Base-by-base conservation (phyloP, 2,329 filamentous ascomycete species). In the Escovopsis weberi region DNA sequence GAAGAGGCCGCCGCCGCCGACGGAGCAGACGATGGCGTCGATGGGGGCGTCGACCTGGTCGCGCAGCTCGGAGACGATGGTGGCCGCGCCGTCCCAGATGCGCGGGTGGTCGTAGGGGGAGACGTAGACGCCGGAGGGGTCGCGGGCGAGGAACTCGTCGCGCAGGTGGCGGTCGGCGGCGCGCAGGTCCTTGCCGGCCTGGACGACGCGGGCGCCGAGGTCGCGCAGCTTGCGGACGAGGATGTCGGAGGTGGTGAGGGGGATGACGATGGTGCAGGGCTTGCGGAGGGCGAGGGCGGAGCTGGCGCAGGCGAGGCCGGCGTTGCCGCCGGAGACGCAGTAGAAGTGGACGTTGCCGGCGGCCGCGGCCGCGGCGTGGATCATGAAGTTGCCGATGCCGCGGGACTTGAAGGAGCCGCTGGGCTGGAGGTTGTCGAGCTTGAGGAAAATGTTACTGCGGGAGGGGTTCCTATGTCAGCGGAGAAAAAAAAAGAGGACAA, bases 391-490 rank as follows among this genome's bases (percentile, higher is more conserved):
- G 40, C 84, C 83, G 47, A 89, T 75, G 28, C 82, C 84, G 50
- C 77, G 73, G 38, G 83, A 88, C 61, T 93, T 91, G 75, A 93
- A 94, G 34, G 83, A 88, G 48, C 83, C 83, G 19, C 81, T 82
- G 4, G 85, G 86, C 56, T 94, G 86, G 43, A 87, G 74, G 57
- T 83, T 85, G 53, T 93, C 85, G 48, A 91, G 75, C 61, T 93
- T 93, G 54, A 93, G 77, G 60, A 83, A 85, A 59, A 93, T 76
- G 64, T 82, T 80, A 66, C 83, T 72, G 47, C 10, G 12, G 18
- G 26, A 12, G 8, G 9, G 35, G n/a, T n/a, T 34, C 23, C 45
- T 42, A 45, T 47, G 36, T 41, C 38, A 34, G 52, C 52, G 43
- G 53, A 43, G 48, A 35, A 40, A 26, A 35, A 40, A 26, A 43